Conservation (phyloP, 257 asterid genomes). For the Solanum ossicruentum region DNA sequence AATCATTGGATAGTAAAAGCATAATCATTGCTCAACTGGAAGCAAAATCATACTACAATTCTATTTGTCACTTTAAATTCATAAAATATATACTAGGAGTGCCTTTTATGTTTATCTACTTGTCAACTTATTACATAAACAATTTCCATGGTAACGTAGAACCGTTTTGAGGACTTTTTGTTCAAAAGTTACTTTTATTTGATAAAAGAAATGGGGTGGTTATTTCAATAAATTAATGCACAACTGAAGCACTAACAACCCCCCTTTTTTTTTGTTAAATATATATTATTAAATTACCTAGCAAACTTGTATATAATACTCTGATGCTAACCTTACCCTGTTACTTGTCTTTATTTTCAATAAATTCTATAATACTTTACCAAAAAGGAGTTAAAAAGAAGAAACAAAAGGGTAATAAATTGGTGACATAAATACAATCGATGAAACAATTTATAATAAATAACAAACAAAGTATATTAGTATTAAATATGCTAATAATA, state of each 20-base stretch:
- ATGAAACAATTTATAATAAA: no score
- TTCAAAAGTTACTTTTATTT: background rate
- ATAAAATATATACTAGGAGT: no score
- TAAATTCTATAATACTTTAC: fast-evolving
- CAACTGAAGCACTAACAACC: background rate
- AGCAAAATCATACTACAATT: background rate
- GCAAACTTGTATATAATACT: no score
- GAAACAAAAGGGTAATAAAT: background rate
- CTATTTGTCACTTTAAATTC: background rate
- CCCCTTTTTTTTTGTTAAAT: no score
- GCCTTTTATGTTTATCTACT: background rate
- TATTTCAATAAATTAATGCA: background rate
- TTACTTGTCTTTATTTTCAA: no score
- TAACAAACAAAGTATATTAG: no score
- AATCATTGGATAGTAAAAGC: background rate
- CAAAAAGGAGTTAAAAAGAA: no score
- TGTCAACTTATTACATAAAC: background rate
- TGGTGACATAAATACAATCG: no score
- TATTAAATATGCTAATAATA: background rate
- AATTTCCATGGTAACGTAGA: background rate
- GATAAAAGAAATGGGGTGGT: background rate
- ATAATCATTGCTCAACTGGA: background rate
- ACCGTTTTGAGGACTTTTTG: background rate
- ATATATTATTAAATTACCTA: no score
- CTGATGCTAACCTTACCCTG: no score